phyloP scores from a whole-genome alignment of 1,284 basidiomycete genomes.

The Puccinia triticina region DNA sequence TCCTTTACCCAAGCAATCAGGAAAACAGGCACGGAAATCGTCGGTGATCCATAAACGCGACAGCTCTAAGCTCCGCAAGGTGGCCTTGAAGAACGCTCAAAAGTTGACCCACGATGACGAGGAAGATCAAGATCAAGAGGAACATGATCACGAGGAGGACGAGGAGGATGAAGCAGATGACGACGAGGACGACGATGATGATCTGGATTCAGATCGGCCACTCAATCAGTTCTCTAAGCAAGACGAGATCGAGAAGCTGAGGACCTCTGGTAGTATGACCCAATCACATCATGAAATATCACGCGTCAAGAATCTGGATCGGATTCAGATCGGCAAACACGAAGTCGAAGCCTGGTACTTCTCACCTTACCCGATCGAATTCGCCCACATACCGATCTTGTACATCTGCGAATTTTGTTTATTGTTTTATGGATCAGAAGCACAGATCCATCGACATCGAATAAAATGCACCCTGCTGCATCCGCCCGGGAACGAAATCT shows the following conservation, averaged over 20 bases:
- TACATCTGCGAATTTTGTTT: conserved; percentile 99
- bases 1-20: conserved; percentile 19
- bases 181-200: conserved; percentile 62
- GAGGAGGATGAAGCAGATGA: conserved; percentile 54
- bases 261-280: conserved; percentile 97
- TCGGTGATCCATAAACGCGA: conserved; percentile 54
- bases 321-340: conserved; percentile 91
- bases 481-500: conserved; percentile 98
- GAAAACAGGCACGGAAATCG: conserved; percentile 48
- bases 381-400: conserved; percentile 87
- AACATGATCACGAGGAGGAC: conserved; percentile 48
- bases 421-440: conserved; percentile 79
- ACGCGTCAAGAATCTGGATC: conserved; percentile 96
- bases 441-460: conserved; percentile 88
- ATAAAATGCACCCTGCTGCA: conserved; percentile 88
- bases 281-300: conserved; percentile 96
- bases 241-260: conserved; percentile 96
- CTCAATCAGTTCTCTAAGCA: conserved; percentile 74
- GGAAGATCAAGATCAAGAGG: conserved; percentile 13
- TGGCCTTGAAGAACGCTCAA: conserved; percentile 47
- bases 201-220: conserved; percentile 59
- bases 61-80: conserved; percentile 51
- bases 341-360: conserved; percentile 99
- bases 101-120: conserved; percentile 41
- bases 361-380: conserved; percentile 97